Base-by-base conservation (phyloP, 331 rosid species). In the Arachis monticola region DNA sequence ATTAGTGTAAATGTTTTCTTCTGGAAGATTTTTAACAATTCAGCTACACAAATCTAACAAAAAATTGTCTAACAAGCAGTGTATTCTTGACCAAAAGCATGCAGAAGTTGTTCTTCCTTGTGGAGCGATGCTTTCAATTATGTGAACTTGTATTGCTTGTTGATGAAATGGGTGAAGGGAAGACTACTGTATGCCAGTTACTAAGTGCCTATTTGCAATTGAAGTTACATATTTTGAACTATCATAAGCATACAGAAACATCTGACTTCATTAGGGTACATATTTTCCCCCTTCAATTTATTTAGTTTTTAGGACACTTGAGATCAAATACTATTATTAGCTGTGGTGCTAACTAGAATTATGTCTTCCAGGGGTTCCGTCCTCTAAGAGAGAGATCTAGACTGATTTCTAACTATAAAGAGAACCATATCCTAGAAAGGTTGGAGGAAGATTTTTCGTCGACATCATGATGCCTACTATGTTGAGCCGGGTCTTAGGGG, bases 161-260 rank as follows among this genome's bases (percentile, higher is more conserved):
- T 71, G 99, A 96, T 80, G 97, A 94, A 83, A 94, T 97, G 1
- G 99, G 99, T 82, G 96, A 93, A 79, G 99, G 99, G 79, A 94
- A 94, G 88, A 94, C 99, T 60, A 94, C 97, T 35, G 94, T 94
- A 60, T 94, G 99, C 76, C 97, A 94, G 81, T 81, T 65, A 22
- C 27, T 22, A 22, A 22, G 27, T 22, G 27, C 27, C 27, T 22
- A 22, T 22, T 22, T 22, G 27, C 27, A 22, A 22, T 22, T 22
- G 27, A 22, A 22, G 27, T 22, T 22, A 22, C 27, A 22, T 22
- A 22, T 22, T 22, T 22, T 22, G 27, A 22, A 22, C 27, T 22
- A 0, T 22, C 27, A 22, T 22, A 22, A 22, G 27, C 27, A 22
- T 22, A 22, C 27, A 22, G 27, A 22, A 22, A 22, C 27, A 22